A percentile compares a stretch with the other conserved stretches of the same genome.
Conservation (phyloP, 495 filamentous ascomycete species). For the Penicillium flavigenum region DNA sequence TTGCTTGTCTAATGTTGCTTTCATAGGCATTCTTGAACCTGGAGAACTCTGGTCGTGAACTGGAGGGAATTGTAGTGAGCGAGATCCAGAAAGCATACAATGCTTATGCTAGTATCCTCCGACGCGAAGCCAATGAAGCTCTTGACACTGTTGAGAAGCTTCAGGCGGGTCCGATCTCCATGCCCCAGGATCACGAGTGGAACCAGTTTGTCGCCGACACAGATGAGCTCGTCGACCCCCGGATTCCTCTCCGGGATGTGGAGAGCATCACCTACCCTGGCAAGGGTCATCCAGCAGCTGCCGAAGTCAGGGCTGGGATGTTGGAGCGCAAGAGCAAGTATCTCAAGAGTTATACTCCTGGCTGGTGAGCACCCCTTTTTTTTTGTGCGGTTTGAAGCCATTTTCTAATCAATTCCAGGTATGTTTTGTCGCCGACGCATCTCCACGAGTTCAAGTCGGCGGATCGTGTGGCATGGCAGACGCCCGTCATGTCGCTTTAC, state of each 20-base stretch:
- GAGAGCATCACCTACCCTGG: conserved; percentile 94
- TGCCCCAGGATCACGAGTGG: conserved; percentile 94
- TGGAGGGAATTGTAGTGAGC: conserved; percentile 92
- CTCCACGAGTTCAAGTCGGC: conserved; percentile 97
- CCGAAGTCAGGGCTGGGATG: conserved; percentile 84
- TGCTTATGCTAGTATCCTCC: conserved; percentile 83
- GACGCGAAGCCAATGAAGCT: conserved; percentile 80
- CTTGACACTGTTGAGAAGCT: conserved; percentile 78
- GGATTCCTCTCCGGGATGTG: conserved; percentile 69
- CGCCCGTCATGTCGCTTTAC: conserved; percentile 93
- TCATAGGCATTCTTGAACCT: conserved; percentile 87
- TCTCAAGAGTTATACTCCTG: conserved; percentile 94
- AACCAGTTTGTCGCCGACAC: conserved; percentile 76
- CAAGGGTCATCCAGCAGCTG: conserved; percentile 79
- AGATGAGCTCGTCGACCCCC: conserved; percentile 84
- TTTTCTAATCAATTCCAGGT: conserved; percentile 59
- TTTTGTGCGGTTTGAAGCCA: conserved; percentile 4
- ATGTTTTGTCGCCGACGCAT: conserved; percentile 93
- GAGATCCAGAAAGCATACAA: conserved; percentile 98
- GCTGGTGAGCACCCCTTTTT: conserved; percentile 65
- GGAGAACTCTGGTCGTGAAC: conserved; percentile 88
- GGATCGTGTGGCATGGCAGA: conserved; percentile 64
- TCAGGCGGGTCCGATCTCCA: conserved; percentile 76
- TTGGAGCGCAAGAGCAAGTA: conserved; percentile 98
- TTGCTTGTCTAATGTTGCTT: conserved; percentile 25